Evolutionary conservation across 768 basidiomycete species (phyloP).

Genomic region (Podaxis rugospora): DNA sequence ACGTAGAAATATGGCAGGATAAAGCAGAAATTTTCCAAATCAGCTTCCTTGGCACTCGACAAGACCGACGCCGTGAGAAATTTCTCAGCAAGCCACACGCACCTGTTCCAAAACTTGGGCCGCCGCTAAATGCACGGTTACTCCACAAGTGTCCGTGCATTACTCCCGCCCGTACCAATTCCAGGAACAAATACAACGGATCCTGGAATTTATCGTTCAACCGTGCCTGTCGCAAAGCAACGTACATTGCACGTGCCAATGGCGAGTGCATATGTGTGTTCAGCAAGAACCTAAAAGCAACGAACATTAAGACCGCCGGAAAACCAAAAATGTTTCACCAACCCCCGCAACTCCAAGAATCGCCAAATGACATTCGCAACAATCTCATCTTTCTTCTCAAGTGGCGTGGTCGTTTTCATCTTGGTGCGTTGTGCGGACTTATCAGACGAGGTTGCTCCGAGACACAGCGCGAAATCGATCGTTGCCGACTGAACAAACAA

Average conservation of each 20-base stretch:
- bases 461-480: slow-evolving; percentile 91
- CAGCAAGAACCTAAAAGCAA: slow-evolving; percentile 66
- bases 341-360: slow-evolving; percentile 95
- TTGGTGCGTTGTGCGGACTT: slow-evolving; percentile 81
- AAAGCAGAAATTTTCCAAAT: slow-evolving; percentile 4
- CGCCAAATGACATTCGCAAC: slow-evolving; percentile 99
- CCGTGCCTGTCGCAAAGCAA: slow-evolving; percentile 69
- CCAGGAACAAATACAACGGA: slow-evolving; percentile 89
- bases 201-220: slow-evolving; percentile 99
- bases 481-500: slow-evolving; percentile 73
- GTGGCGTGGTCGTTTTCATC: slow-evolving; percentile 49
- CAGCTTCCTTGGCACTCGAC: slow-evolving; percentile 9
- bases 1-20: neutral
- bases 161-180: slow-evolving; percentile 93
- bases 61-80: slow-evolving; percentile 4
- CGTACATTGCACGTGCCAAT: slow-evolving; percentile 88
- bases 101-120: slow-evolving; percentile 93
- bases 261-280: slow-evolving; percentile 87
- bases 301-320: slow-evolving; percentile 12
- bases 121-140: slow-evolving; percentile 84
- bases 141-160: slow-evolving; percentile 95
- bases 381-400: slow-evolving; percentile 98
- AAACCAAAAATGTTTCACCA: slow-evolving; percentile 26
- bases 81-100: slow-evolving; percentile 24
- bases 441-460: slow-evolving; percentile 85